These are phyloP conservation scores for Akanthomyces lecanii DNA, from an alignment of 2,329 filamentous ascomycete species.

Conservation along the genomic window DNA sequence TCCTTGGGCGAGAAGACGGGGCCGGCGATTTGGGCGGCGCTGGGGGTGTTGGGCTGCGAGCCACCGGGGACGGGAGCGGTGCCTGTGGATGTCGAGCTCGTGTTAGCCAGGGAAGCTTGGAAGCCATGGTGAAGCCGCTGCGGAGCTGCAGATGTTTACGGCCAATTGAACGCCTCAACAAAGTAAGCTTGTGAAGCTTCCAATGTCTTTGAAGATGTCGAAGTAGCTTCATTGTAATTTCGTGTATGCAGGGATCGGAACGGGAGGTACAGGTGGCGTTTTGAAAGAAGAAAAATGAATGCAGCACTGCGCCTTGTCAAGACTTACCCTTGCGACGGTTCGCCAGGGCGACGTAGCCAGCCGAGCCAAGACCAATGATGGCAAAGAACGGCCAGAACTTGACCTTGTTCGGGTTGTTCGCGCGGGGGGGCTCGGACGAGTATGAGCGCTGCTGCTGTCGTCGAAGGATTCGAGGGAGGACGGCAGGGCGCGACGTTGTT, in stretches of 20 bases:
- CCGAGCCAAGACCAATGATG: conserved; percentile 45
- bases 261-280: not conserved
- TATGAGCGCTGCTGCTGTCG: conserved; percentile 34
- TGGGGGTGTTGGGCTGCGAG: conserved; percentile 36
- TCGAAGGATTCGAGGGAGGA: conserved; percentile 18
- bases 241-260: not conserved
- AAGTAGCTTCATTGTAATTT: not conserved
- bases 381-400: conserved; percentile 57
- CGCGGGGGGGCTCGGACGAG: conserved; percentile 35
- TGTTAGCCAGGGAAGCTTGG: not conserved
- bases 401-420: conserved; percentile 34
- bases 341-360: conserved; percentile 47
- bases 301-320: not conserved
- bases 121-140: not conserved
- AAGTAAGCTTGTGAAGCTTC: not conserved
- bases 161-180: not conserved
- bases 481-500: conserved; percentile 15
- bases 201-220: not conserved
- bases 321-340: conserved; percentile 46
- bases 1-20: conserved; percentile 69
- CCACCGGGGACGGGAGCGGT: conserved; percentile 27
- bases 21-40: conserved; percentile 40
- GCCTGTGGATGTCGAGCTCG: not conserved
- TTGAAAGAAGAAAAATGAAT: not conserved
- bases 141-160: not conserved